These are phyloP conservation scores for Phytophthora aleatoria DNA, from an alignment of 352 stramenopile genomes.

Conservation along the genomic window DNA sequence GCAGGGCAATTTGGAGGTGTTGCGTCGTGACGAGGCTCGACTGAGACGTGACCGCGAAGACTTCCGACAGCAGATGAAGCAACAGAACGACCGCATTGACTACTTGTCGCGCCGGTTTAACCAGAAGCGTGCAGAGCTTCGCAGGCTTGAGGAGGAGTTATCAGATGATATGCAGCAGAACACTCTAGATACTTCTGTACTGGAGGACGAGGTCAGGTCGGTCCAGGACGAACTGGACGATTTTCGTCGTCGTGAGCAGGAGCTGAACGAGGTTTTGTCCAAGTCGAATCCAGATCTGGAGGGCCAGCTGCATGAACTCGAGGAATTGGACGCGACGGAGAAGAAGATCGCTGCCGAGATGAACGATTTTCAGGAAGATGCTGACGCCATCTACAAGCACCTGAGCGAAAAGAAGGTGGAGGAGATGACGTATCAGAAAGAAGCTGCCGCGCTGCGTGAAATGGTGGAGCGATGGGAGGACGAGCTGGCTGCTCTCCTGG, in stretches of 20 bases:
- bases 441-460: conserved; percentile 46
- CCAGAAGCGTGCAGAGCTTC: conserved; percentile 48
- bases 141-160: conserved; percentile 61
- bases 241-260: conserved; percentile 37
- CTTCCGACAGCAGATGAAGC: conserved; percentile 25
- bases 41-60: conserved; percentile 47
- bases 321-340: conserved; percentile 37
- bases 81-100: conserved; percentile 48
- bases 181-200: conserved; percentile 62
- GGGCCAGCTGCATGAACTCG: conserved; percentile 46
- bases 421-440: conserved; percentile 66
- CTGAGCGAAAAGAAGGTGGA: conserved; percentile 76
- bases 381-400: conserved; percentile 73
- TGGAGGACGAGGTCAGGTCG: conserved; percentile 63
- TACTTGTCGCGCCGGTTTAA: conserved; percentile 50
- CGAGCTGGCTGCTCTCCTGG: conserved; percentile 48
- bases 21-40: conserved; percentile 49
- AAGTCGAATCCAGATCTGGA: conserved; percentile 61
- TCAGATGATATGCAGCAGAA: conserved; percentile 59
- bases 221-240: conserved; percentile 42
- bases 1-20: conserved; percentile 36
- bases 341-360: conserved; percentile 36
- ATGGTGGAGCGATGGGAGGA: conserved; percentile 60
- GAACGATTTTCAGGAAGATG: conserved; percentile 62
- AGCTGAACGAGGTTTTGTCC: conserved; percentile 51